Percentiles rank a stretch among this genome's conserved stretches.
phyloP scores from a whole-genome alignment of 1,284 basidiomycete genomes.

The Sporisorium exsertum region DNA sequence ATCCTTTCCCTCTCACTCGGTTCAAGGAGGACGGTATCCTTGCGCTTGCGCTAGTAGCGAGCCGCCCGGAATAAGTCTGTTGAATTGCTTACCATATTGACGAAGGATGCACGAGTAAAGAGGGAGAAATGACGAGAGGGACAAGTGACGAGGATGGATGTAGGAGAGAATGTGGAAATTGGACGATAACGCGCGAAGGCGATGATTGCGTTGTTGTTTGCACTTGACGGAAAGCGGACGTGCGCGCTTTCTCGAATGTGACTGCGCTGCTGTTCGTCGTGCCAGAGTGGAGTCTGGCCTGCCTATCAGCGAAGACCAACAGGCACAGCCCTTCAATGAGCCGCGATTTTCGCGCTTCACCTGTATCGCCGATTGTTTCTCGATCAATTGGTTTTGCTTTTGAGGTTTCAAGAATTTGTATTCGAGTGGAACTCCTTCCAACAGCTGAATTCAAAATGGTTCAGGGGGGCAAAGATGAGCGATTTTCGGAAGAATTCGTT shows the following conservation, averaged over 20 bases:
- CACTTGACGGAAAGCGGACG: conserved; percentile 4
- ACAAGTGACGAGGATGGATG: conserved; percentile 2
- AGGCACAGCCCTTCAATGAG: not conserved
- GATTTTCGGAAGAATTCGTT: too few species aligned
- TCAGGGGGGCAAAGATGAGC: too few species aligned
- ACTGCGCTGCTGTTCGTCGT: not conserved
- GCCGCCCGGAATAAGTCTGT: too few species aligned
- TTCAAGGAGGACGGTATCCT: not conserved
- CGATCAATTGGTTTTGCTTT: not conserved
- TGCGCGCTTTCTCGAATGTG: conserved; percentile 6
- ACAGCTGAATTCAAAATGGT: not conserved
- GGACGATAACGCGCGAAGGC: conserved; percentile 1
- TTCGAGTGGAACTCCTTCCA: conserved; percentile 1
- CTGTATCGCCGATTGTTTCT: not conserved
- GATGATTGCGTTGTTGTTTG: not conserved
- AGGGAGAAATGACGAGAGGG: conserved; percentile 1
- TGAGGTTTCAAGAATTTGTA: not conserved
- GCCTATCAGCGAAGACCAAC: conserved; percentile 3
- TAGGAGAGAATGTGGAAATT: not conserved
- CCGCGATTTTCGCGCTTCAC: not conserved
- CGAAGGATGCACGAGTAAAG: not conserved
- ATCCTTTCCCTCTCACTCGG: too few species aligned
- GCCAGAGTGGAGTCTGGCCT: conserved; percentile 1
- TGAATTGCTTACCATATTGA: not conserved
- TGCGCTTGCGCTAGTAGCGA: too few species aligned